Conservation (phyloP, 345 rosid genomes). For the Trapa incisa region DNA sequence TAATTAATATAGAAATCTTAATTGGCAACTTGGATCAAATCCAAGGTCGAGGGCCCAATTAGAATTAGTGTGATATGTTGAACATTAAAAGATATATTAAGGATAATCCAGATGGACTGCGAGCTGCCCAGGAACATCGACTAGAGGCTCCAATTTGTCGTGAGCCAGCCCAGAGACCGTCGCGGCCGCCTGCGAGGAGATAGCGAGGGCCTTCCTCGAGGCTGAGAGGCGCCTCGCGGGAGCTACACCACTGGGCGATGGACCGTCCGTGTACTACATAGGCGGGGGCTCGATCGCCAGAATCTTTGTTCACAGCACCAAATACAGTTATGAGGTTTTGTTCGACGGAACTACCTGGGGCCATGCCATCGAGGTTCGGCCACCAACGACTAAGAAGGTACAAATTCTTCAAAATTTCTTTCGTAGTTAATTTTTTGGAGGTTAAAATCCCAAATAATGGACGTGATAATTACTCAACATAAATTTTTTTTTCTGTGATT, state of each 20-base stretch:
- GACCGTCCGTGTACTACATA: not conserved
- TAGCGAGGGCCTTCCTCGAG: conserved; percentile 12
- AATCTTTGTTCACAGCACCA: not conserved
- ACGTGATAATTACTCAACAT: no score
- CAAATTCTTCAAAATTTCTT: no score
- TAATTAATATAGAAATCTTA: no score
- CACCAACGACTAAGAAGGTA: not conserved
- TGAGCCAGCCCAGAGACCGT: conserved; percentile 19
- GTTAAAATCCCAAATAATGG: no score
- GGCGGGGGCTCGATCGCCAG: not conserved
- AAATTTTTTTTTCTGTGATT: no score
- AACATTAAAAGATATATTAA: no score
- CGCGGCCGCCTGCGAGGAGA: conserved; percentile 27
- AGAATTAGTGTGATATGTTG: no score
- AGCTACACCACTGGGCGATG: not conserved
- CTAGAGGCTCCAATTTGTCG: conserved; percentile 18
- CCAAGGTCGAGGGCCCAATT: no score
- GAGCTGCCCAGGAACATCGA: conserved; percentile 38
- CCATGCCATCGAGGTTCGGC: not conserved
- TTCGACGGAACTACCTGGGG: no score
- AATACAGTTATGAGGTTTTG: not conserved
- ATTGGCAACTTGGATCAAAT: no score
- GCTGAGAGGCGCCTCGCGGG: conserved; percentile 5
- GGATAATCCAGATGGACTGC: conserved; percentile 3
- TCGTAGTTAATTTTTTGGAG: no score